phyloP scores from a whole-genome alignment of 1,139 yeast genomes.

The Blastobotrys ciferrii region DNA sequence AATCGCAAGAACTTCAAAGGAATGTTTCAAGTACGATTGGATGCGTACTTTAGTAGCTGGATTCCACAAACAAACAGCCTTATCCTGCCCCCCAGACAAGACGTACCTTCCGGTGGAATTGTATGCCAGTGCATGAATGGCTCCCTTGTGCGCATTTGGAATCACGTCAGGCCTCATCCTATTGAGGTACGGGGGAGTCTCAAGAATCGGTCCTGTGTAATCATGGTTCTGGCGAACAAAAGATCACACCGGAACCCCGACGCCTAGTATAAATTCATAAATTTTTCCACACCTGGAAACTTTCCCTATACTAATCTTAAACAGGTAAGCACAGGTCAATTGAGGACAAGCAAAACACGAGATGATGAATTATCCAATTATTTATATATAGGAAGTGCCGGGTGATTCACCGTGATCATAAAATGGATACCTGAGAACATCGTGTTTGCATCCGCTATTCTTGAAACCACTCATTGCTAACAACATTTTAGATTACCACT shows the following conservation, averaged over 20 bases:
- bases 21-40: constrained; percentile 32
- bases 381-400: constrained; percentile 34
- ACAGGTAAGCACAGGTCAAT: constrained; percentile 9
- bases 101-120: constrained; percentile 34
- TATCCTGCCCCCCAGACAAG: constrained; percentile 38
- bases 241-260: neutral
- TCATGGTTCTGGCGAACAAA: neutral
- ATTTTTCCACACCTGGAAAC: too few species aligned
- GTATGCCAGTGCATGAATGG: constrained; percentile 33
- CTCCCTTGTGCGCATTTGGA: constrained; percentile 28
- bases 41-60: constrained; percentile 27
- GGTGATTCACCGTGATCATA: constrained; percentile 28
- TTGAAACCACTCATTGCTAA: too few species aligned
- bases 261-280: constrained; percentile 8
- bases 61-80: constrained; percentile 35
- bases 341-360: constrained; percentile 3
- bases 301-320: constrained; percentile 2
- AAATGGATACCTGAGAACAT: constrained; percentile 21
- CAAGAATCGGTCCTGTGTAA: neutral
- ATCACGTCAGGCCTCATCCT: constrained; percentile 2
- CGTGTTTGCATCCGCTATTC: too few species aligned
- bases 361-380: constrained; percentile 27
- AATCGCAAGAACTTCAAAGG: constrained; percentile 37
- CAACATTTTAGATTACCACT: too few species aligned
- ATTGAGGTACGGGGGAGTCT: constrained; percentile 3